Base-by-base conservation (phyloP, 1,284 basidiomycete species). In the Thecaphora thlaspeos region DNA sequence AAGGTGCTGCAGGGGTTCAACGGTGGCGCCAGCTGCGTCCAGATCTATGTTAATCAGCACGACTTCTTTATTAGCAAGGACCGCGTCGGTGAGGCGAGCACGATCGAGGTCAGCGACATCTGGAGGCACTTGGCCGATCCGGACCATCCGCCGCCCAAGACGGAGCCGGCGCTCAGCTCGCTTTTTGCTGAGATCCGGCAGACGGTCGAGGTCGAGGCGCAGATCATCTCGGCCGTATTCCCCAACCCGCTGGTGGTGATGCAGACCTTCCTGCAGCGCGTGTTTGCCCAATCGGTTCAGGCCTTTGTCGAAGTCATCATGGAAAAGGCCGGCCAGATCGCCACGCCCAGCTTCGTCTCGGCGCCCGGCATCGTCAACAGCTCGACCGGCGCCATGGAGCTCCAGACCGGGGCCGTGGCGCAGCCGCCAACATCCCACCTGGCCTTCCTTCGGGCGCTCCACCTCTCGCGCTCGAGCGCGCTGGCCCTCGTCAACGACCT, bases 1-100 rank as follows among this genome's bases (percentile, higher is more conserved):
- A 90, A 93, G 80, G 95, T 92, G 2, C 81, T 99, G 4, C 85
- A 96, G 41, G 94, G 96, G 75, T 99, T 99, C 82, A 99, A 99
- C 70, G 95, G 95, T 3, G 95, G 95, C 11, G 84, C 88, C 36
- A 93, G 91, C 4, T 98, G 94, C 75, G 90, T 98, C 5, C 93
- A 97, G 79, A 91, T 98, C 26, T 99, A 98, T 75, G 95, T 99
- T 60, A 99, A 98, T 73, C 95, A 98, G 79, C 95, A 98, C 75
- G 95, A 98, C 78, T 77, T 76, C 30, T 77, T 77, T 66, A 77
- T 77, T 54, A 70, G 65, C 41, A 77, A 75, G 44, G 91, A 95
- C 75, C 85, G 70, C 34, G 84, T 87, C 39, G 84, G 84, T 39
- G 87, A 87, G 55, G 82, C 81, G 37, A 83, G 82, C 61, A 80